phyloP scores from a whole-genome alignment of 2,329 filamentous ascomycete species.

The Clarireedia monteithiana region DNA sequence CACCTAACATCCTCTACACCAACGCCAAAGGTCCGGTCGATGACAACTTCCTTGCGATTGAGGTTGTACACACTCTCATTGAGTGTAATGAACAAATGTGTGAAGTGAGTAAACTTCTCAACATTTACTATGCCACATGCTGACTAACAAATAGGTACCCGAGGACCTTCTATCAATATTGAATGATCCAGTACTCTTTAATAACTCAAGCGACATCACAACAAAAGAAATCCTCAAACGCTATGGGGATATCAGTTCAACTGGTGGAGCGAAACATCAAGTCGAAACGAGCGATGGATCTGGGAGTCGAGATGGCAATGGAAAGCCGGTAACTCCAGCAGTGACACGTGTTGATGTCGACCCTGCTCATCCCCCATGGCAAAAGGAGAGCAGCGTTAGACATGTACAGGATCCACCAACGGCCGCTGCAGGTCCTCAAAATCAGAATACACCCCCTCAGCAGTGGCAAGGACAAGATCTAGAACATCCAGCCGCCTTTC shows the following conservation, averaged over 20 bases:
- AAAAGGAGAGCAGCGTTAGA: constrained; percentile 76
- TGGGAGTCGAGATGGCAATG: constrained; percentile 42
- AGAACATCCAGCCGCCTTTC: constrained; percentile 22
- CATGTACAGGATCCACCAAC: constrained; percentile 59
- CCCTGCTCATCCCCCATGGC: constrained; percentile 65
- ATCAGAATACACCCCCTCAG: constrained; percentile 43
- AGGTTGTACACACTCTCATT: constrained; percentile 86
- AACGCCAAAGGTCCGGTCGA: constrained; percentile 61
- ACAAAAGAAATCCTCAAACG: constrained; percentile 95
- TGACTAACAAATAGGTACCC: constrained; percentile 58
- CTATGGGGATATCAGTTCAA: constrained; percentile 67
- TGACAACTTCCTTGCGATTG: constrained; percentile 88
- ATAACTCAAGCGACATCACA: constrained; percentile 76
- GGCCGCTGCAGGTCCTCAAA: constrained; percentile 29
- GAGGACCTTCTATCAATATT: constrained; percentile 84
- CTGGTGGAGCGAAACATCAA: constrained; percentile 47
- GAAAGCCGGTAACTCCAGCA: constrained; percentile 41
- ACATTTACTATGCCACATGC: constrained; percentile 19
- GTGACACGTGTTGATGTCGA: constrained; percentile 78
- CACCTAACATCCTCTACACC: constrained; percentile 85
- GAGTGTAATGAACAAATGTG: constrained; percentile 94
- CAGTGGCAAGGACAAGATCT: constrained; percentile 34
- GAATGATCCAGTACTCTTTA: constrained; percentile 75
- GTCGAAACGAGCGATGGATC: constrained; percentile 47
- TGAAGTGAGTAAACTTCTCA: constrained; percentile 55